Base-by-base conservation (phyloP, 441 rosid genomes). In the Hura crepitans region DNA sequence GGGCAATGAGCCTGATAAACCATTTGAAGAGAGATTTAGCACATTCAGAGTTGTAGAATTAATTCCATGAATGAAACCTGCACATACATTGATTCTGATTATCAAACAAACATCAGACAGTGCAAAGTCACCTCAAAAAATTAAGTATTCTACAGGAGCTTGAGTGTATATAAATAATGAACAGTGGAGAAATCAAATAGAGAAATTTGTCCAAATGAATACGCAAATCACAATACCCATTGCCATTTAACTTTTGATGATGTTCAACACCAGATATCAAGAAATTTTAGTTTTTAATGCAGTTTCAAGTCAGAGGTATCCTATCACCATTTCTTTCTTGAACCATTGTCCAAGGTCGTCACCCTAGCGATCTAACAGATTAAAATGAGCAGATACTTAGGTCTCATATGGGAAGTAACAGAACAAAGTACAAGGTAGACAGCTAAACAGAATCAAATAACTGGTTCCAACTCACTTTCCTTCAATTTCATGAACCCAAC, bases 21-120 rank as follows among this genome's bases (percentile, higher is more conserved):
- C 79, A 75, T 93, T 93, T 39, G 89, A 86, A 0, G 98, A 91
- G 72, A 93, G 95, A 80, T 89, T 89, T 83, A 93, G 79, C 76
- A 83, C 46, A 65, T 72, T 81, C 81, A 93, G 71, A 15, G 85
- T 85, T 60, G 89, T 81, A 66, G 97, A 88, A 63, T 84, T 87
- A 76, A 88, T 79, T 65, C 51, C 81, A 70, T 57, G 81, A 68
- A 91, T 73, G 39, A 85, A 82, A 79, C 93, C 98, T 93, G 97
- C 74, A 79, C 12, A 74, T 28, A 73, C 23, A 78, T 22, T 45
- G 64, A 27, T 25, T 49, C 55, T 62, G 33, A 23, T 58, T 49
- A 56, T 76, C 47, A 78, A 72, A 80, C n/a, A 65, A 23, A 51
- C 22, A 18, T 18, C 46, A n/a, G 17, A 62, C 63, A 30, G 49